Evolutionary conservation across 441 rosid genomes (phyloP).

Genomic region (Flueggea neowawraea): DNA sequence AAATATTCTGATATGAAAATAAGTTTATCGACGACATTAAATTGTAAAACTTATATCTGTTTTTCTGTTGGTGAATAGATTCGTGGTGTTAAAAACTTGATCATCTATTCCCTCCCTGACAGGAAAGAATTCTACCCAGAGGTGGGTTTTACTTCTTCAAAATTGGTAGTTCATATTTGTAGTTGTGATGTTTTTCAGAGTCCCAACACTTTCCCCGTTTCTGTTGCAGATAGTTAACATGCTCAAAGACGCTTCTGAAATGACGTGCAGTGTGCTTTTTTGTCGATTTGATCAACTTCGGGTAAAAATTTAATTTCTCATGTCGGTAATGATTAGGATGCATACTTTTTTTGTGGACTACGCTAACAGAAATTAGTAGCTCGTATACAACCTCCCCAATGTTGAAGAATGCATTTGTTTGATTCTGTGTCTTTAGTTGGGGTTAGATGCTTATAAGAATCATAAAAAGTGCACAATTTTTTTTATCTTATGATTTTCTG

Average conservation of each 20-base stretch:
- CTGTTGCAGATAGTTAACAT: constrained; percentile 71
- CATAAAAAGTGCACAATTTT: too few species aligned
- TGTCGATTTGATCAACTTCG: constrained; percentile 63
- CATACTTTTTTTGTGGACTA: too few species aligned
- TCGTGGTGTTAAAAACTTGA: constrained; percentile 80
- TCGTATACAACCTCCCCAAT: too few species aligned
- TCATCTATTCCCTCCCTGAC: constrained; percentile 89
- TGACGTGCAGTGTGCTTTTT: constrained; percentile 78
- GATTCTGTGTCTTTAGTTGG: too few species aligned
- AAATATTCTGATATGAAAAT: too few species aligned
- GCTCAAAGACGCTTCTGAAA: constrained; percentile 69
- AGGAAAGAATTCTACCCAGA: constrained; percentile 93
- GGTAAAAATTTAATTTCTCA: constrained; percentile 38
- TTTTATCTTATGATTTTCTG: too few species aligned
- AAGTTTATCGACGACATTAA: not conserved
- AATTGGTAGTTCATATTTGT: not conserved
- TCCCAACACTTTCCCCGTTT: not conserved
- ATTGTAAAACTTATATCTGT: not conserved
- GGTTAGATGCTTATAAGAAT: too few species aligned
- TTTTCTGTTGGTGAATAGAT: constrained; percentile 45
- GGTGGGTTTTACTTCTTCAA: constrained; percentile 36
- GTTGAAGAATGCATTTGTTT: too few species aligned
- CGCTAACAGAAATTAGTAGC: too few species aligned
- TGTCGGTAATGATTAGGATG: too few species aligned
- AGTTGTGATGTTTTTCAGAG: too few species aligned